Percentiles rank a stretch among this genome's conserved stretches.
Evolutionary conservation across 768 basidiomycete genomes (phyloP).

Genomic region (Psilocybe tampanensis): DNA sequence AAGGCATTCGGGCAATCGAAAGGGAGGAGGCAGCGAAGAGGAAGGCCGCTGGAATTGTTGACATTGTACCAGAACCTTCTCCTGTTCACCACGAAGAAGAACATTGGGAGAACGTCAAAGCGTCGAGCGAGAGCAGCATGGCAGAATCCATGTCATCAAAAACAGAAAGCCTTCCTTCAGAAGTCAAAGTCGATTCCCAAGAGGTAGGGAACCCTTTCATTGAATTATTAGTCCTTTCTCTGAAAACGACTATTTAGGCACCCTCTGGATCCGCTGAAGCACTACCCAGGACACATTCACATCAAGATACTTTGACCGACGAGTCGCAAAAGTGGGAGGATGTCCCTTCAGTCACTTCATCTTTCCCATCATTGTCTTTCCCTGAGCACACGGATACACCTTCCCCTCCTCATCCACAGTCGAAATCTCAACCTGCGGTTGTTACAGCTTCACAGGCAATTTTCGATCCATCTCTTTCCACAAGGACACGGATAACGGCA

Average conservation of each 20-base stretch:
- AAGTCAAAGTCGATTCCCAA: neutral
- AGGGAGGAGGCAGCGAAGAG: conserved; percentile 41
- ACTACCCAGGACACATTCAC: conserved; percentile 34
- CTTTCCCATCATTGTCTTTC: conserved; percentile 81
- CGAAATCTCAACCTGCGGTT: conserved; percentile 28
- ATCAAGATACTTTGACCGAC: conserved; percentile 36
- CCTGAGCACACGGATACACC: conserved; percentile 63
- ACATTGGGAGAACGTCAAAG: conserved; percentile 21
- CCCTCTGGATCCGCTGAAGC: conserved; percentile 16
- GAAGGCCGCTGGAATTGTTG: conserved; percentile 33
- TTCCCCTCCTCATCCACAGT: conserved; percentile 34
- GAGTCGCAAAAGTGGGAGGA: conserved; percentile 76
- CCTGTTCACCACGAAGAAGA: conserved; percentile 15
- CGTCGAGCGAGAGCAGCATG: conserved; percentile 8
- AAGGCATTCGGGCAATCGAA: conserved; percentile 61
- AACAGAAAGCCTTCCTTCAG: conserved; percentile 4
- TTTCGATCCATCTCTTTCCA: conserved; percentile 68
- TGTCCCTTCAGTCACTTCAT: conserved; percentile 59
- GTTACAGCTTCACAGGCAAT: conserved; percentile 66
- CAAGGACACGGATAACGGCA: conserved; percentile 68
- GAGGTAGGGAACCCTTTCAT: neutral
- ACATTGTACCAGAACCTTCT: conserved; percentile 19
- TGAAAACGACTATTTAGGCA: conserved; percentile 5
- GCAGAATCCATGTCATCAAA: conserved; percentile 11
- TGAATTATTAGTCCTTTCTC: neutral